Percentiles rank a stretch among this genome's conserved stretches.
These are phyloP conservation scores for Pseudozyma tsukubaensis DNA, from an alignment of 1,284 basidiomycete genomes.

Conservation along the genomic window DNA sequence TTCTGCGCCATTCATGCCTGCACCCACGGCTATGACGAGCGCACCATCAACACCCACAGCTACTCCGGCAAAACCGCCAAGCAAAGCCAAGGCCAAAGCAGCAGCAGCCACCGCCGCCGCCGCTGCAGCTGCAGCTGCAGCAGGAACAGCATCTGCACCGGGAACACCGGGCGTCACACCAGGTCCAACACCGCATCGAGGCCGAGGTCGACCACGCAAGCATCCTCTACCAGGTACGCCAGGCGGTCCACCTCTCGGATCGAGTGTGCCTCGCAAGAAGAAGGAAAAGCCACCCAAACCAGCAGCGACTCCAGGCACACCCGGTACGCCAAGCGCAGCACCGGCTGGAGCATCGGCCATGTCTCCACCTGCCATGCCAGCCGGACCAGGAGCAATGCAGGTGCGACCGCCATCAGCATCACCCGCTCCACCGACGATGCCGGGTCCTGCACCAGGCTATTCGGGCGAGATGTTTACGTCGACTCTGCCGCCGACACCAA, in stretches of 20 bases:
- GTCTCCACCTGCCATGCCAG: slow-evolving; percentile 6
- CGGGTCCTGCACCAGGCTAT: slow-evolving; percentile 39
- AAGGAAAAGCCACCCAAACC: slow-evolving; percentile 41
- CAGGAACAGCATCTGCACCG: slow-evolving; percentile 19
- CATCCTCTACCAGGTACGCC: slow-evolving; percentile 47
- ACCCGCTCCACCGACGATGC: slow-evolving; percentile 32
- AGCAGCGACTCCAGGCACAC: slow-evolving; percentile 13
- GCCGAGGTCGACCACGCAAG: slow-evolving; percentile 49
- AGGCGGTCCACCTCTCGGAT: slow-evolving; percentile 32
- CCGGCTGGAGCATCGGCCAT: slow-evolving; percentile 3
- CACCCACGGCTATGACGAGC: slow-evolving; percentile 13
- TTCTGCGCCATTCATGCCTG: slow-evolving; percentile 14
- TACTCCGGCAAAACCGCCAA: slow-evolving; percentile 23
- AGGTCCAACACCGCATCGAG: slow-evolving; percentile 39
- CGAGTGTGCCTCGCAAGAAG: slow-evolving; percentile 34
- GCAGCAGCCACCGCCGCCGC: slow-evolving; percentile 15
- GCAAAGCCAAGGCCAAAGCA: slow-evolving; percentile 34
- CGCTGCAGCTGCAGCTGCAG: slow-evolving; percentile 2
- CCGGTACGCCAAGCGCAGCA: slow-evolving; percentile 9
- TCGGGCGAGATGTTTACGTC: slow-evolving; percentile 40
- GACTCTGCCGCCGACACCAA: slow-evolving; percentile 29
- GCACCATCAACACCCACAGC: slow-evolving; percentile 31
- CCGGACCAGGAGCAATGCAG: slow-evolving; percentile 4
- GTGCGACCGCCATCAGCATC: slow-evolving; percentile 20
- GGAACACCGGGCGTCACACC: slow-evolving; percentile 34